These are phyloP conservation scores for Debaryomyces hansenii DNA, from an alignment of 805 yeast species.

Conservation along the genomic window DNA sequence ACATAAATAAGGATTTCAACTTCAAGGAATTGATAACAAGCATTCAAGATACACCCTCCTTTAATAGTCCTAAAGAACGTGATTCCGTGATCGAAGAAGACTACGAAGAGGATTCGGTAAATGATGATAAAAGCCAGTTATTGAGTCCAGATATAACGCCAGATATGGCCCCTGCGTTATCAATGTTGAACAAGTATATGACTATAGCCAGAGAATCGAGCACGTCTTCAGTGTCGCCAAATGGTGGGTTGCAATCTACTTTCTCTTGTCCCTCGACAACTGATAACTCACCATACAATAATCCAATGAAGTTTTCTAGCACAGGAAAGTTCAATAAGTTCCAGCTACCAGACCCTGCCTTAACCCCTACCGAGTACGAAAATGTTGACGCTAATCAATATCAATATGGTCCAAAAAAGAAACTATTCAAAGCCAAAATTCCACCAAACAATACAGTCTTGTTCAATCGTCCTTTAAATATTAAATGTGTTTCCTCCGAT, in stretches of 20 bases:
- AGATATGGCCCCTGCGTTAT: slow-evolving; percentile 34
- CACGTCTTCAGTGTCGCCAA: neutral
- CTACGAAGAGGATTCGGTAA: slow-evolving; percentile 5
- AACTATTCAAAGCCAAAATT: slow-evolving; percentile 27
- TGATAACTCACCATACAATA: slow-evolving; percentile 4
- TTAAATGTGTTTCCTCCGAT: slow-evolving; percentile 4
- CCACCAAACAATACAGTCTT: slow-evolving; percentile 26
- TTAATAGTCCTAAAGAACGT: neutral
- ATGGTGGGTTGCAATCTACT: neutral
- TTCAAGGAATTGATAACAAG: slow-evolving; percentile 34
- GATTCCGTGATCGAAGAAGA: neutral
- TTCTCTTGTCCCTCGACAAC: slow-evolving; percentile 3
- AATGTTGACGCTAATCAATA: slow-evolving; percentile 4
- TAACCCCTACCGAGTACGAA: slow-evolving; percentile 10
- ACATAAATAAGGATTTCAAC: slow-evolving; percentile 56
- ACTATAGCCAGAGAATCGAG: neutral
- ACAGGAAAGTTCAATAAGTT: slow-evolving; percentile 15
- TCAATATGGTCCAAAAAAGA: slow-evolving; percentile 23
- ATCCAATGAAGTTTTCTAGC: neutral
- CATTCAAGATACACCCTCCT: neutral
- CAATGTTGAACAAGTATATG: slow-evolving; percentile 25
- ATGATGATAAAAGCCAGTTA: slow-evolving; percentile 12
- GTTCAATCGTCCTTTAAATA: slow-evolving; percentile 1
- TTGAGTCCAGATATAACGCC: slow-evolving; percentile 40
- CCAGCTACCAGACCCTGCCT: slow-evolving; percentile 42